Evolutionary conservation across 768 basidiomycete species (phyloP).

Genomic region (Amanita rimosa): DNA sequence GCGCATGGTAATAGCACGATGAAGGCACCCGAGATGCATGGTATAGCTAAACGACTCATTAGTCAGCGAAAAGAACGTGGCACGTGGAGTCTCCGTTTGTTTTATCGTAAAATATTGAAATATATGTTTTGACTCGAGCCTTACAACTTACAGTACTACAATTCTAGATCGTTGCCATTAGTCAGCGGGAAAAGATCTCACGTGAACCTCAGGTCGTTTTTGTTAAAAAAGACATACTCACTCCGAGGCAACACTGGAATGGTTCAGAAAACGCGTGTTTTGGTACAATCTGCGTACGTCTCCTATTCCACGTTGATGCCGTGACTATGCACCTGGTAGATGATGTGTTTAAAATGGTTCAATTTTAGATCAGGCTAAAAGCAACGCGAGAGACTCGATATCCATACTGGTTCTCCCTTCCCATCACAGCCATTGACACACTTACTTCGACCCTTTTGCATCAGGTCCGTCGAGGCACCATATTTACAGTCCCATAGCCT

Average conservation of each 20-base stretch:
- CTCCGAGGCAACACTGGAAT: neutral
- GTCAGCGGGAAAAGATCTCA: neutral
- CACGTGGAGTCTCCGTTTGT: too few relatives aligned
- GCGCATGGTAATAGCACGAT: neutral
- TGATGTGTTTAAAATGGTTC: neutral
- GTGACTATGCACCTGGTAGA: neutral
- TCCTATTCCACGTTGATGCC: neutral
- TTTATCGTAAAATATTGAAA: too few relatives aligned
- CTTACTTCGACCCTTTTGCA: neutral
- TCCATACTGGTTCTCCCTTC: neutral
- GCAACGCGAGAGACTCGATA: neutral
- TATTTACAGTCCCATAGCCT: neutral
- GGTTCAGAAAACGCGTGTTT: neutral
- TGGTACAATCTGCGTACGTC: neutral
- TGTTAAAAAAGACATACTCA: neutral
- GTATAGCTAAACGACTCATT: too few relatives aligned
- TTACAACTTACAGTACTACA: too few relatives aligned
- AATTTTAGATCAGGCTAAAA: constrained; percentile 3
- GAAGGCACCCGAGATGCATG: neutral
- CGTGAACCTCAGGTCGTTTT: neutral
- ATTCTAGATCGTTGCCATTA: too few relatives aligned
- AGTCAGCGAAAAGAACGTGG: too few relatives aligned
- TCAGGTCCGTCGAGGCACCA: neutral
- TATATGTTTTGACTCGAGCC: too few relatives aligned
- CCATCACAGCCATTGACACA: neutral